These are phyloP conservation scores for Euphorbia corollata DNA, from an alignment of 441 rosid genomes.

Conservation along the genomic window DNA sequence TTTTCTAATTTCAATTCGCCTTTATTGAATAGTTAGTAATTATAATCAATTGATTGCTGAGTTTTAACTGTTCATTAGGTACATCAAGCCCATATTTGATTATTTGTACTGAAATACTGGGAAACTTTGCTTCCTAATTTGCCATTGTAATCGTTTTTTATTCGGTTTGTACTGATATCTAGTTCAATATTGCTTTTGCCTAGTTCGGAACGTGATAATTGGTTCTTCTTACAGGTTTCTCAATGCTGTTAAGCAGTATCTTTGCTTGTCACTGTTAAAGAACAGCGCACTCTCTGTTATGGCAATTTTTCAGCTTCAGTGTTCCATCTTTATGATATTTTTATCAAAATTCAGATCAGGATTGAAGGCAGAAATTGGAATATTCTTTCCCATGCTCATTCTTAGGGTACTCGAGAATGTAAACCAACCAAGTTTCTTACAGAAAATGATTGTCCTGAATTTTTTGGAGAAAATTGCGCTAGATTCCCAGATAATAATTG, in stretches of 20 bases:
- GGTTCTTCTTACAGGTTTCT: slow-evolving; percentile 62
- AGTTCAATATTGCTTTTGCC: background rate
- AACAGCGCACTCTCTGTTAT: slow-evolving; percentile 92
- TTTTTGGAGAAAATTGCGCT: slow-evolving; percentile 73
- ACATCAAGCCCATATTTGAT: background rate
- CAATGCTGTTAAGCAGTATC: slow-evolving; percentile 74
- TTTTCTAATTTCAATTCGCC: too few relatives aligned
- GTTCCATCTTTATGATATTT: slow-evolving; percentile 74
- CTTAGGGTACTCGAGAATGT: slow-evolving; percentile 97
- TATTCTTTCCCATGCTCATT: slow-evolving; percentile 94
- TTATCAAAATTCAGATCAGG: slow-evolving; percentile 74
- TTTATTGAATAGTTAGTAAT: too few relatives aligned
- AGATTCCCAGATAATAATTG: slow-evolving; percentile 72
- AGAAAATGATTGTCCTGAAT: slow-evolving; percentile 91
- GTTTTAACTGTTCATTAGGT: background rate
- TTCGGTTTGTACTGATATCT: background rate
- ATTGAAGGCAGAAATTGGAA: slow-evolving; percentile 85
- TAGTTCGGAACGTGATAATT: slow-evolving; percentile 12
- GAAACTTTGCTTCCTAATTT: background rate
- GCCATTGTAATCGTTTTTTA: background rate
- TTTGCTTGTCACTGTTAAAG: slow-evolving; percentile 85
- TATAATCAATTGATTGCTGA: too few relatives aligned
- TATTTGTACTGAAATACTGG: background rate
- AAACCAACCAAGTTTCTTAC: slow-evolving; percentile 95
- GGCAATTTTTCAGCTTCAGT: slow-evolving; percentile 95